Base-by-base conservation (phyloP, 2,329 filamentous ascomycete species). In the Salinomyces thailandicus region DNA sequence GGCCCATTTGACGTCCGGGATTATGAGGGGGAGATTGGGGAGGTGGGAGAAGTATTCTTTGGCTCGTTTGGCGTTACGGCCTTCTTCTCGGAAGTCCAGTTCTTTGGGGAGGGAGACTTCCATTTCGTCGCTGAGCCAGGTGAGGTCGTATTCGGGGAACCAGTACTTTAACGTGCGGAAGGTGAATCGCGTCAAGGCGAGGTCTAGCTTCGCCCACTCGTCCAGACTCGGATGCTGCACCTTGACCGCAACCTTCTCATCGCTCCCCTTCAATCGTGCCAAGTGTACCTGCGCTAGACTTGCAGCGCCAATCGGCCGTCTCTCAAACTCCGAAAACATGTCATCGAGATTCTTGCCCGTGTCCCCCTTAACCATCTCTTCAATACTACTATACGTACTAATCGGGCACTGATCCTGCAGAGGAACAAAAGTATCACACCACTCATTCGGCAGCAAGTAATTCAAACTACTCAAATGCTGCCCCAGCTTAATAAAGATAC, bases 391-490 rank as follows among this genome's bases (percentile, higher is more conserved):
- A 53, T 83, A 81, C 2, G 86, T 89, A 4, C 87, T 95, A 5
- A 96, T 79, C 0, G 91, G 91, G 55, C 91, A 98, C 62, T 82
- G 82, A 65, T 98, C 93, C 62, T 98, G 91, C 16, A 98, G 69
- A 0, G 91, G 91, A 48, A 98, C 81, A 57, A 98, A 98, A 0
- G 91, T 96, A 20, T 80, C 81, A 19, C 86, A 94, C 87, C 89
- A 96, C 63, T 96, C 89, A 33, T 73, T 63, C 2, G 89, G 89
- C 7, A 96, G 71, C 7, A 96, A 72, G 59, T 96, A 96, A 55
- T 91, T 93, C 82, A 96, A 84, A 46, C 85, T 89, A 60, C 85
- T 94, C 62, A 98, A 62, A 62, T 98, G 91, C 54, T 98, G 91
- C 5, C 91, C 91, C 26, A 98, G 68, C 63, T 98, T 98, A 59